Evolutionary conservation across 208 protist genomes (phyloP).

Genomic region (Leishmania amazonensis): DNA sequence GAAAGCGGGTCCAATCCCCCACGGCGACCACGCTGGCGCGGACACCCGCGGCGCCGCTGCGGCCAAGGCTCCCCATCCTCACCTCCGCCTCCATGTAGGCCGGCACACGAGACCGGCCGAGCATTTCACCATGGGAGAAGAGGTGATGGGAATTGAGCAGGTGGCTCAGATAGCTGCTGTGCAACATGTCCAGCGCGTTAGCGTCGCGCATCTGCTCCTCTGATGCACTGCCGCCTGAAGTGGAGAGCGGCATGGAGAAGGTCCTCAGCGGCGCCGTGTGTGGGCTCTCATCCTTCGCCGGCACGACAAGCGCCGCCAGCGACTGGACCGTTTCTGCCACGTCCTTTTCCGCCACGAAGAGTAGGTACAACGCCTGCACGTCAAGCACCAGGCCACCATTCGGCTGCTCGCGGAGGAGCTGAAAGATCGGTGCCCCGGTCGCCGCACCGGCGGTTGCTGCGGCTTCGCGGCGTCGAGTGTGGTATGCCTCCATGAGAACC

Average conservation of each 20-base stretch:
- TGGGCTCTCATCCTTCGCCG: background rate
- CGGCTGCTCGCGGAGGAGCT: slow-evolving; percentile 14
- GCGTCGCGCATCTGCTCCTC: background rate
- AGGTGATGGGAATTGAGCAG: slow-evolving; percentile 20
- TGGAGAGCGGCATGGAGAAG: background rate
- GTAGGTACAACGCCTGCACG: slow-evolving; percentile 20
- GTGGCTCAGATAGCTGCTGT: slow-evolving; percentile 19
- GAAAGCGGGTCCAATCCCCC: slow-evolving; percentile 1
- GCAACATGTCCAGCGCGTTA: background rate
- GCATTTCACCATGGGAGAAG: slow-evolving; percentile 27
- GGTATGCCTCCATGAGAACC: slow-evolving; percentile 59
- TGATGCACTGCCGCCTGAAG: background rate
- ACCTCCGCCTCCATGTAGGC: slow-evolving; percentile 17
- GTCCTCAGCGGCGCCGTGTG: background rate
- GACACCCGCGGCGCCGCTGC: background rate
- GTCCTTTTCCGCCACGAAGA: slow-evolving; percentile 12
- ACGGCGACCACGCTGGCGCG: background rate
- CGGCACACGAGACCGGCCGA: slow-evolving; percentile 16
- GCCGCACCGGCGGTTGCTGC: background rate
- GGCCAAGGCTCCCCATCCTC: background rate
- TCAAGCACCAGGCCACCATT: slow-evolving; percentile 13
- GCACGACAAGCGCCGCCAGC: background rate
- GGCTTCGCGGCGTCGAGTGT: slow-evolving; percentile 4
- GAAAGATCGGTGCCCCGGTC: background rate
- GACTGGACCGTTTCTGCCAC: background rate